Conservation (phyloP, 108 stramenopile genomes). For the Mediolabrus comicus region DNA sequence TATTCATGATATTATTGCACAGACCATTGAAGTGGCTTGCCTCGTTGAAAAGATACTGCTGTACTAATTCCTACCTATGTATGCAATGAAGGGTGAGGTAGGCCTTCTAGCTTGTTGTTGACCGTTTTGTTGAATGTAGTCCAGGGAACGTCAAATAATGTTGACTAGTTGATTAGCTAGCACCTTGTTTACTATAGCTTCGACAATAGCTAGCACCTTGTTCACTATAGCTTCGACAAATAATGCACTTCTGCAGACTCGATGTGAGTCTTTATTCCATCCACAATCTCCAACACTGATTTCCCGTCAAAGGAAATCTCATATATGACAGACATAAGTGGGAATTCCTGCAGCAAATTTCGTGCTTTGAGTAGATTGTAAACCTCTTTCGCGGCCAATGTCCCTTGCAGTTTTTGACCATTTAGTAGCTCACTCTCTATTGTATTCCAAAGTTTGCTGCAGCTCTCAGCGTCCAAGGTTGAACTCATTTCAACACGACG, state of each 20-base stretch:
- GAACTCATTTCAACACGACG: constrained; percentile 16
- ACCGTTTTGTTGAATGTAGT: too few relatives aligned
- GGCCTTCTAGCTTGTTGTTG: too few relatives aligned
- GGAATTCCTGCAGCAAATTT: constrained; percentile 67
- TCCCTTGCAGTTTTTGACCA: constrained; percentile 96
- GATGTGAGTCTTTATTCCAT: constrained; percentile 30
- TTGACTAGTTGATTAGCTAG: too few relatives aligned
- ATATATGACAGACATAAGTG: constrained; percentile 85
- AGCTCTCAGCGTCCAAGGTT: constrained; percentile 34
- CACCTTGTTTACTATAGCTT: too few relatives aligned
- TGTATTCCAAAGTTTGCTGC: constrained; percentile 57
- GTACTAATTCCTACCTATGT: too few relatives aligned
- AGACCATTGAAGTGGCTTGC: too few relatives aligned
- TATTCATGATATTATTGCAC: too few relatives aligned
- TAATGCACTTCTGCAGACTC: not conserved
- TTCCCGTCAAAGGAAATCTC: constrained; percentile 79
- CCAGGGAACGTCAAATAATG: too few relatives aligned
- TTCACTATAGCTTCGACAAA: not conserved
- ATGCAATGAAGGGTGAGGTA: too few relatives aligned
- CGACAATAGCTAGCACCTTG: too few relatives aligned
- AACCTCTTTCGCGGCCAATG: constrained; percentile 81
- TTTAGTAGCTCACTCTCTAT: constrained; percentile 85
- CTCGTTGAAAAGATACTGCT: too few relatives aligned
- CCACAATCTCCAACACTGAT: constrained; percentile 56
- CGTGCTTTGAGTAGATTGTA: constrained; percentile 65